Evolutionary conservation across 2,329 filamentous ascomycete genomes (phyloP).

Genomic region (Neocatenulostroma microsporum): DNA sequence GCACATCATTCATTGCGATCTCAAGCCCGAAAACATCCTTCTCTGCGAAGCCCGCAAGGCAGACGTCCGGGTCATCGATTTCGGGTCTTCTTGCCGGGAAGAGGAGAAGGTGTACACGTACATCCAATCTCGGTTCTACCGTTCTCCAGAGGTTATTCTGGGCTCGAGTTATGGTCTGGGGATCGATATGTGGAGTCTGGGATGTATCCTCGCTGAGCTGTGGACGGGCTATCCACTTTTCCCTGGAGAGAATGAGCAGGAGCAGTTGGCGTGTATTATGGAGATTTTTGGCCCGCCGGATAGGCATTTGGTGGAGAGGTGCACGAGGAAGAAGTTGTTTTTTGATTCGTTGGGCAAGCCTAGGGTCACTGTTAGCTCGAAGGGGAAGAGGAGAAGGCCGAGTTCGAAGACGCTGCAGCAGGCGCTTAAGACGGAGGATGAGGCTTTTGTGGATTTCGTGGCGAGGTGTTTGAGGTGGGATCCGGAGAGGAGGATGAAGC

Average conservation of each 20-base stretch:
- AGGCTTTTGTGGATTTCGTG: constrained; percentile 90
- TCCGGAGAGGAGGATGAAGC: constrained; percentile 80
- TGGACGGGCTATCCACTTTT: constrained; percentile 93
- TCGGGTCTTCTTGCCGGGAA: constrained; percentile 96
- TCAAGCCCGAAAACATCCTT: constrained; percentile 97
- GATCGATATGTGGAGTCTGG: constrained; percentile 99
- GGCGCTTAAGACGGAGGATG: constrained; percentile 91
- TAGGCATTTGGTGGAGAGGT: constrained; percentile 96
- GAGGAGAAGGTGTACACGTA: constrained; percentile 98
- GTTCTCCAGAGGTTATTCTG: constrained; percentile 91
- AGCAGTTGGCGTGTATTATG: constrained; percentile 92
- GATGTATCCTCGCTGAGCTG: constrained; percentile 95
- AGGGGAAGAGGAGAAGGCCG: constrained; percentile 80
- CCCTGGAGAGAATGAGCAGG: constrained; percentile 96
- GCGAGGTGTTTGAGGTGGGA: constrained; percentile 89
- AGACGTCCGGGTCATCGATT: constrained; percentile 96
- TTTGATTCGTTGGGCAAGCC: constrained; percentile 98
- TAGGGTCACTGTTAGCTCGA: constrained; percentile 86
- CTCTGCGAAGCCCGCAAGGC: constrained; percentile 34
- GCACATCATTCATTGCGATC: constrained; percentile 90
- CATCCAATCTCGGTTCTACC: constrained; percentile 96
- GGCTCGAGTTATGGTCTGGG: constrained; percentile 95
- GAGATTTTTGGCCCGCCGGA: constrained; percentile 97
- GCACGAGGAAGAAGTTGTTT: constrained; percentile 93
- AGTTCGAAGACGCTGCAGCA: constrained; percentile 92